Evolutionary conservation across 306 rosid species (phyloP).

Genomic region (Erythrophleum fordii): DNA sequence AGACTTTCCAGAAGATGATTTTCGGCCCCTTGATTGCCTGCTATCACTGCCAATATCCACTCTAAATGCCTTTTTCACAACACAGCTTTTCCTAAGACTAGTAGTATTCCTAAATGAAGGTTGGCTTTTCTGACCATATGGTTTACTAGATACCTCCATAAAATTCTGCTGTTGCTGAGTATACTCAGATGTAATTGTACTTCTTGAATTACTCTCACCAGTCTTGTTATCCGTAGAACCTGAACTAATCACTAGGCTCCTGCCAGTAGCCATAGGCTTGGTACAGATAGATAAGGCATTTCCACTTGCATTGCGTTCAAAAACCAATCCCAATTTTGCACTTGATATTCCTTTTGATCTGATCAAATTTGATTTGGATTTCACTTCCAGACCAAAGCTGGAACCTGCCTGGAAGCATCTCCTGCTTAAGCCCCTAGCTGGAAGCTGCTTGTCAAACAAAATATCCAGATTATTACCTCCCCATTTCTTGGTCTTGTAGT

Average conservation of each 20-base stretch:
- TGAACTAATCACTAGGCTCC: conserved; percentile 38
- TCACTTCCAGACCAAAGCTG: conserved; percentile 46
- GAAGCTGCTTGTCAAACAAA: conserved; percentile 47
- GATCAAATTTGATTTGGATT: conserved; percentile 42
- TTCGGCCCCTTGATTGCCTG: conserved; percentile 52
- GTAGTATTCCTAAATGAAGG: conserved; percentile 49
- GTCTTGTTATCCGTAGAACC: conserved; percentile 45
- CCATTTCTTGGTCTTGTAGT: conserved; percentile 63
- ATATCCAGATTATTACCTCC: conserved; percentile 43
- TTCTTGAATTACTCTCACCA: conserved; percentile 47
- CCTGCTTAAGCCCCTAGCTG: conserved; percentile 44
- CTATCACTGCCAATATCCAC: conserved; percentile 44
- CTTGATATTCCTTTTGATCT: conserved; percentile 39
- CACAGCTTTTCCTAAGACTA: conserved; percentile 57
- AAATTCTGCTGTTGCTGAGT: conserved; percentile 44
- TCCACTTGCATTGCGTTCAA: conserved; percentile 39
- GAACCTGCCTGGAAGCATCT: conserved; percentile 40
- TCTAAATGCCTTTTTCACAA: conserved; percentile 48
- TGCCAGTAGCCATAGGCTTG: conserved; percentile 35
- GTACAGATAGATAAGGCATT: conserved; percentile 32
- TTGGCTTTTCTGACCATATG: conserved; percentile 43
- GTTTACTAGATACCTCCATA: conserved; percentile 50
- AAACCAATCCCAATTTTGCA: conserved; percentile 43
- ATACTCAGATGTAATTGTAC: conserved; percentile 56
- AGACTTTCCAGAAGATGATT: conserved; percentile 76